Evolutionary conservation across 495 filamentous ascomycete genomes (phyloP), one percentile per base, ranked within the genome.

Genomic region (Penicillium paxilli): DNA sequence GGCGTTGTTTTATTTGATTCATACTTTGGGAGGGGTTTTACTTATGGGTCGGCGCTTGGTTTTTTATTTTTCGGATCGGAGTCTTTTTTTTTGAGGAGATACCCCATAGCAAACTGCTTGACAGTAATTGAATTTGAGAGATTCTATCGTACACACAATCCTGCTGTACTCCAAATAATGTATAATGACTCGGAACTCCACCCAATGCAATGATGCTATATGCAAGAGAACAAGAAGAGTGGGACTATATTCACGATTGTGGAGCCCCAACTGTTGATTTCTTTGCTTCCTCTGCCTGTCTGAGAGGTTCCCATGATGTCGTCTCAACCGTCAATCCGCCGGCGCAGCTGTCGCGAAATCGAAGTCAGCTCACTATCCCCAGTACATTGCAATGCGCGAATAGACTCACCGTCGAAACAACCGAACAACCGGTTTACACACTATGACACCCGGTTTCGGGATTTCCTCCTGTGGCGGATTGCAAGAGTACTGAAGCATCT

Each of bases 401-500:
- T 5, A 19, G 37, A 71, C 86, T 72, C 70, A 96, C 92, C 80
- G 76, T 68, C 92, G 80, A 75, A 95, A 96, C 60, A 89, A 78
- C 63, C 90, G 79, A 65, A 90, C 81, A 12, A 95, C 72, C 10
- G 89, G 87, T 73, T 82, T 79, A 66, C 92, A 96, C 42, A 80
- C 72, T 16, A 91, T 80, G 22, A 77, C 71, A 14, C 83, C 82
- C 21, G 83, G 66, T 32, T 77, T 60, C 19, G 78, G 77, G 33
- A 84, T 74, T 2, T 77, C 77, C 50, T 80, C 73, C 49, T 89
- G 74, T 4, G 74, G 73, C 32, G 76, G 74, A 57, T 85, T 75
- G 67, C 92, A 96, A 3, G 84, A 82, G 70, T 94, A 96, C 71
- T 96, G 92, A 55, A 90, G 68, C 77, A 96, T 77, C 69, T 89